Conservation (phyloP, 352 stramenopile genomes). For the Phytophthora aleatoria region DNA sequence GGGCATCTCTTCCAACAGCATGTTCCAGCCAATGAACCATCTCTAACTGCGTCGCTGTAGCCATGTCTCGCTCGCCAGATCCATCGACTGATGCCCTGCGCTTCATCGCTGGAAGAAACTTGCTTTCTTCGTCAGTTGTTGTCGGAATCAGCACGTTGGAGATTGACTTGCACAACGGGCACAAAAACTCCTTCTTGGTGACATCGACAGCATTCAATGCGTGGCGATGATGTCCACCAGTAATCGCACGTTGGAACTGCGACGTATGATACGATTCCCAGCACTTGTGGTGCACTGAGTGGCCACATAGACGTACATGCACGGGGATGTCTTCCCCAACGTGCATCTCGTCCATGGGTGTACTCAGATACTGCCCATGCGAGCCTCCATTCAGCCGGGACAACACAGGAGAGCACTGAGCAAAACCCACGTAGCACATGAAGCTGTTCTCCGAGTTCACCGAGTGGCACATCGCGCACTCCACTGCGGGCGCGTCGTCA, state of each 20-base stretch:
- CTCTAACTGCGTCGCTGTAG: slow-evolving; percentile 29
- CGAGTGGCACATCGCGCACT: slow-evolving; percentile 89
- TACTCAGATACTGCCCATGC: slow-evolving; percentile 61
- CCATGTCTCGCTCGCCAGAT: slow-evolving; percentile 12
- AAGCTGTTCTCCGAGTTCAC: slow-evolving; percentile 79
- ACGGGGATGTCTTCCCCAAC: slow-evolving; percentile 81
- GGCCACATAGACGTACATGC: slow-evolving; percentile 90
- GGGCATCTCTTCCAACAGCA: slow-evolving; percentile 26
- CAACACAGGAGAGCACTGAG: slow-evolving; percentile 77
- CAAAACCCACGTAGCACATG: slow-evolving; percentile 89
- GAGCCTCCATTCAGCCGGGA: slow-evolving; percentile 69
- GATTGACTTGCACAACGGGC: slow-evolving; percentile 97
- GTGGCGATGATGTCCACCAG: slow-evolving; percentile 92
- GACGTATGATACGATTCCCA: slow-evolving; percentile 95
- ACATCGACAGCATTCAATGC: slow-evolving; percentile 94
- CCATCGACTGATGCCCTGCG: slow-evolving; percentile 24
- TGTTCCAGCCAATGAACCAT: slow-evolving; percentile 58
- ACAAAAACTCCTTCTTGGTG: slow-evolving; percentile 97
- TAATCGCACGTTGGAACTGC: slow-evolving; percentile 93
- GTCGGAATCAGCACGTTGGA: slow-evolving; percentile 96
- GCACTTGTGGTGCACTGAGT: slow-evolving; percentile 95
- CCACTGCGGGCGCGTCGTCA: slow-evolving; percentile 41
- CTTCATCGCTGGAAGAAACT: slow-evolving; percentile 36
- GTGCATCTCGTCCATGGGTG: slow-evolving; percentile 88
- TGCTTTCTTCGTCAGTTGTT: slow-evolving; percentile 57